phyloP scores from a whole-genome alignment of 2,329 filamentous ascomycete genomes.

The Blastomyces parvus region DNA sequence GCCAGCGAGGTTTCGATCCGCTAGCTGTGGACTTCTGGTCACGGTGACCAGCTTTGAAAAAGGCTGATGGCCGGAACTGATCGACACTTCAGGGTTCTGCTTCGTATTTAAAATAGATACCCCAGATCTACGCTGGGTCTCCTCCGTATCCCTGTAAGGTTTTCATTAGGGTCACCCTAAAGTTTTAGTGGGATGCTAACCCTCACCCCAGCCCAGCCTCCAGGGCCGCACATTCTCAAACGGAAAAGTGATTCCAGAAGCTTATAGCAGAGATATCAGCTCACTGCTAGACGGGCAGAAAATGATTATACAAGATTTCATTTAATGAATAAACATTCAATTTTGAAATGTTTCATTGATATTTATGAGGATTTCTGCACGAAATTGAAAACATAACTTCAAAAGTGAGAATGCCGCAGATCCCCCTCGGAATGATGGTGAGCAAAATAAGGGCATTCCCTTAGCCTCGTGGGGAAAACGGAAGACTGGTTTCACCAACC shows the following conservation, averaged over 20 bases:
- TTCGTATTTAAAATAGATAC: not conserved
- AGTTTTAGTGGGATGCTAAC: not conserved
- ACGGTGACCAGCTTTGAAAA: not conserved
- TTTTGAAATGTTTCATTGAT: no score
- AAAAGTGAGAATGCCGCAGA: not conserved
- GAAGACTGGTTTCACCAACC: not conserved
- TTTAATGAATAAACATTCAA: no score
- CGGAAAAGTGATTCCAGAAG: no score
- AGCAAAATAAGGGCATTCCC: not conserved
- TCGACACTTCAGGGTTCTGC: not conserved
- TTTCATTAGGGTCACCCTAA: no score
- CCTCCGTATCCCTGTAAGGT: no score
- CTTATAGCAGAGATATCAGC: no score
- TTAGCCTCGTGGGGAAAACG: not conserved
- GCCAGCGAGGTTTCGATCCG: not conserved
- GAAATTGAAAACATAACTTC: no score
- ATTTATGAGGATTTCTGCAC: no score
- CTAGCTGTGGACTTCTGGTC: not conserved
- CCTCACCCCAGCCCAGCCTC: no score
- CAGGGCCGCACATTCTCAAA: no score
- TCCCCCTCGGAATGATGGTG: not conserved
- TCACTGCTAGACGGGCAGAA: no score
- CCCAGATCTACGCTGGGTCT: not conserved
- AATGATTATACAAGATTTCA: no score
- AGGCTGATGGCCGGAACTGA: not conserved